Evolutionary conservation across 495 filamentous ascomycete species (phyloP).

Genomic region (Lepidopterella palustris): DNA sequence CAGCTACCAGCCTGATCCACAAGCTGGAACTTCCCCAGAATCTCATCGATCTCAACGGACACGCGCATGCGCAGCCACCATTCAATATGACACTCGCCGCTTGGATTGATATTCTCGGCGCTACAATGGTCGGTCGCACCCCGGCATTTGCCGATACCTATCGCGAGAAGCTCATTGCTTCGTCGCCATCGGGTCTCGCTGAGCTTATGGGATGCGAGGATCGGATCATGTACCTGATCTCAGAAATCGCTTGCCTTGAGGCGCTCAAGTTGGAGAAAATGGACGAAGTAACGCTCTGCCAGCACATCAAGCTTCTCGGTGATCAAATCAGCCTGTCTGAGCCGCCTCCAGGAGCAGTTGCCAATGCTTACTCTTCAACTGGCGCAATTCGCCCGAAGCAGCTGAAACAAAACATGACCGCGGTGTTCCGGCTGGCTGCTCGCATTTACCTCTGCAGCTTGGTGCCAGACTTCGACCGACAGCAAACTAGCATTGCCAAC

Average conservation of each 20-base stretch:
- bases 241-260: slow-evolving; percentile 92
- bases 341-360: slow-evolving; percentile 29
- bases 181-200: slow-evolving; percentile 65
- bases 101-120: slow-evolving; percentile 96
- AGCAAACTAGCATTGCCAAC: slow-evolving; percentile 59
- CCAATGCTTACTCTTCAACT: slow-evolving; percentile 43
- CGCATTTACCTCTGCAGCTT: slow-evolving; percentile 92
- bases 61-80: slow-evolving; percentile 56
- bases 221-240: slow-evolving; percentile 95
- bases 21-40: slow-evolving; percentile 71
- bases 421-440: slow-evolving; percentile 84
- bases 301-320: slow-evolving; percentile 74
- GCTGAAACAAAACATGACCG: slow-evolving; percentile 77
- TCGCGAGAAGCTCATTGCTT: slow-evolving; percentile 76
- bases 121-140: slow-evolving; percentile 81
- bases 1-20: slow-evolving; percentile 71
- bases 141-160: slow-evolving; percentile 89
- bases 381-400: slow-evolving; percentile 75
- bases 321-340: slow-evolving; percentile 79
- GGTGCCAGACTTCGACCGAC: slow-evolving; percentile 76
- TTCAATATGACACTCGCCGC: slow-evolving; percentile 94
- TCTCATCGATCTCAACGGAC: slow-evolving; percentile 50
- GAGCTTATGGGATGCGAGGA: slow-evolving; percentile 99
- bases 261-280: slow-evolving; percentile 75
- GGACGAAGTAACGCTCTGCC: slow-evolving; percentile 75